Evolutionary conservation across 805 yeast species (phyloP).

Genomic region (Lipomyces kockii): DNA sequence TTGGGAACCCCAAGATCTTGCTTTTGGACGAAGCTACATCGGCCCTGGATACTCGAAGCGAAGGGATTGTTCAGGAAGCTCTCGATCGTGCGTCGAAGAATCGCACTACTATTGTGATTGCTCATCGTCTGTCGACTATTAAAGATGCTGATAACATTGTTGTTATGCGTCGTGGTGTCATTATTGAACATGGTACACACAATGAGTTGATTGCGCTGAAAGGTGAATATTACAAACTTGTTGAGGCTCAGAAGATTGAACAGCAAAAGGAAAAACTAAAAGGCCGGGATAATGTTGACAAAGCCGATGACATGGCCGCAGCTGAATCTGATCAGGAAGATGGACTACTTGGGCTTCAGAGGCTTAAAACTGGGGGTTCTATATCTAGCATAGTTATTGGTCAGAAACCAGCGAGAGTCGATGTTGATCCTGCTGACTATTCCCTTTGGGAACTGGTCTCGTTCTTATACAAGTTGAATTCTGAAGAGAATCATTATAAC

Average conservation of each 20-base stretch:
- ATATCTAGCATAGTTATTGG: constrained; percentile 10
- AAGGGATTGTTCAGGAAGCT: constrained; percentile 61
- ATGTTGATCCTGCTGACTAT: constrained; percentile 3
- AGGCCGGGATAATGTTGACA: neutral
- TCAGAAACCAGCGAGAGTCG: neutral
- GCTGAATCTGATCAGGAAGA: neutral
- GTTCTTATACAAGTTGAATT: constrained; percentile 16
- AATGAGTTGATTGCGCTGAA: constrained; percentile 37
- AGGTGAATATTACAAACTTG: constrained; percentile 39
- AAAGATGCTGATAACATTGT: constrained; percentile 54
- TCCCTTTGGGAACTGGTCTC: constrained; percentile 3
- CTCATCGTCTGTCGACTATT: constrained; percentile 57
- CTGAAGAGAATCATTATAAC: constrained; percentile 19
- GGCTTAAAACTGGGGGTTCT: constrained; percentile 25
- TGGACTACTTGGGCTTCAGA: constrained; percentile 15
- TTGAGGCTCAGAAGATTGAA: constrained; percentile 39
- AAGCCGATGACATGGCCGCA: neutral
- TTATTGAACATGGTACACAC: constrained; percentile 50
- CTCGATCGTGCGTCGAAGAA: constrained; percentile 43
- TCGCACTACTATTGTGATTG: constrained; percentile 55
- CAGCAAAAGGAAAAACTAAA: constrained; percentile 4
- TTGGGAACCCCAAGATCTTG: constrained; percentile 57
- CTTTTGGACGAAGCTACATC: constrained; percentile 70
- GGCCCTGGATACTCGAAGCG: constrained; percentile 64
- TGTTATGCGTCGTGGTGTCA: constrained; percentile 52